These are phyloP conservation scores for Zymoseptoria brevis DNA, from an alignment of 2,329 filamentous ascomycete species.

Conservation along the genomic window DNA sequence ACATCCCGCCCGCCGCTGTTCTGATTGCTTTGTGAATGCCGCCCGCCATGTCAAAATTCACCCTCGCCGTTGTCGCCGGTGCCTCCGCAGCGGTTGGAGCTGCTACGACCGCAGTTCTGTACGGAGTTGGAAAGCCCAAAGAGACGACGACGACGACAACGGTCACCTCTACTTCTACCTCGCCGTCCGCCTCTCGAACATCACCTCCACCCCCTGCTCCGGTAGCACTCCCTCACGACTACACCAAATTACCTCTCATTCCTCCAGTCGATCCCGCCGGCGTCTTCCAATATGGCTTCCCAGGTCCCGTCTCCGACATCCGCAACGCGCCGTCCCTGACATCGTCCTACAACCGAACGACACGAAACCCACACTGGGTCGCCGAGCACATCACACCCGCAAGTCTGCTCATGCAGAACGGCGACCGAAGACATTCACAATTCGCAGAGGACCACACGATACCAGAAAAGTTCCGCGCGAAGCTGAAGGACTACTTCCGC, in stretches of 20 bases:
- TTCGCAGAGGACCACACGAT: conserved; percentile 78
- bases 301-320: conserved; percentile 79
- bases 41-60: conserved; percentile 43
- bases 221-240: conserved; percentile 15
- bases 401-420: conserved; percentile 66
- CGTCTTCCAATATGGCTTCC: conserved; percentile 61
- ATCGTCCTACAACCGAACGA: conserved; percentile 83
- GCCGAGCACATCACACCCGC: conserved; percentile 89
- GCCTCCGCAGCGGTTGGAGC: conserved; percentile 42
- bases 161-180: conserved; percentile 28
- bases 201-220: conserved; percentile 24
- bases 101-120: conserved; percentile 42
- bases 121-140: conserved; percentile 26
- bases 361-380: conserved; percentile 86
- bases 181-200: conserved; percentile 19
- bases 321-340: conserved; percentile 68
- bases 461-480: conserved; percentile 79
- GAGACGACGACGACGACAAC: conserved; percentile 26
- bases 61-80: conserved; percentile 42
- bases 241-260: conserved; percentile 16
- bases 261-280: conserved; percentile 42
- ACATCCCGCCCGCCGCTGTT: background rate
- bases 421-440: conserved; percentile 72
- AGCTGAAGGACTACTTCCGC: conserved; percentile 87
- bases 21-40: conserved; percentile 4